phyloP scores from a whole-genome alignment of 2,329 filamentous ascomycete genomes.

The Cryphonectria carpinicola region DNA sequence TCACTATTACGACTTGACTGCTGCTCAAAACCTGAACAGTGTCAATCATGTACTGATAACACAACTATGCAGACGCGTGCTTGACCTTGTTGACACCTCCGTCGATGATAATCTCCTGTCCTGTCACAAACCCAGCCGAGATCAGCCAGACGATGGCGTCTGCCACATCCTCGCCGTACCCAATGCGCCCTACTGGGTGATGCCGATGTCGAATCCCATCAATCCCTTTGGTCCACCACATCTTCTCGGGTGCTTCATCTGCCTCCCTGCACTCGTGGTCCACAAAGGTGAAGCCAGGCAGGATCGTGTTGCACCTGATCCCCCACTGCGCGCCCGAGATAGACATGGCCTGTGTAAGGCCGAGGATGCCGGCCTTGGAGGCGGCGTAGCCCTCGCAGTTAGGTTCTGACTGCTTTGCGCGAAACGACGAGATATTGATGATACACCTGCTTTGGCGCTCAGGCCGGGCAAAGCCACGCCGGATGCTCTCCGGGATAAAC shows the following conservation, averaged over 20 bases:
- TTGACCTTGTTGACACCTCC: constrained; percentile 37
- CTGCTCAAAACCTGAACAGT: background rate
- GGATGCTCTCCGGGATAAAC: constrained; percentile 8
- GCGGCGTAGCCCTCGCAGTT: constrained; percentile 54
- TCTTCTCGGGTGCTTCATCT: constrained; percentile 43
- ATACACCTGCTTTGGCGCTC: constrained; percentile 39
- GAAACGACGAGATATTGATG: constrained; percentile 50
- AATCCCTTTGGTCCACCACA: constrained; percentile 43
- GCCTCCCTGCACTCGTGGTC: constrained; percentile 50
- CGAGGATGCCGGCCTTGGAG: constrained; percentile 43
- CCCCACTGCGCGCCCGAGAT: constrained; percentile 39
- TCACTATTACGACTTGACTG: background rate
- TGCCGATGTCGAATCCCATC: constrained; percentile 45
- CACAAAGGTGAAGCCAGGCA: constrained; percentile 50
- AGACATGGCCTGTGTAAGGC: constrained; percentile 43
- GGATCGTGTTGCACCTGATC: constrained; percentile 45
- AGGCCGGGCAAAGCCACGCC: constrained; percentile 10
- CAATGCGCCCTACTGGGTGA: constrained; percentile 49
- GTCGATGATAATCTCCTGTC: constrained; percentile 36
- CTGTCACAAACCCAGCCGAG: constrained; percentile 36
- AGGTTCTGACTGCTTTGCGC: constrained; percentile 48
- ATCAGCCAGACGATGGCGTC: constrained; percentile 46
- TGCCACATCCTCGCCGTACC: constrained; percentile 49
- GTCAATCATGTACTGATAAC: background rate
- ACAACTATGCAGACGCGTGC: constrained; percentile 26